Conservation (phyloP, 345 rosid genomes). For the Arabis alpina region DNA sequence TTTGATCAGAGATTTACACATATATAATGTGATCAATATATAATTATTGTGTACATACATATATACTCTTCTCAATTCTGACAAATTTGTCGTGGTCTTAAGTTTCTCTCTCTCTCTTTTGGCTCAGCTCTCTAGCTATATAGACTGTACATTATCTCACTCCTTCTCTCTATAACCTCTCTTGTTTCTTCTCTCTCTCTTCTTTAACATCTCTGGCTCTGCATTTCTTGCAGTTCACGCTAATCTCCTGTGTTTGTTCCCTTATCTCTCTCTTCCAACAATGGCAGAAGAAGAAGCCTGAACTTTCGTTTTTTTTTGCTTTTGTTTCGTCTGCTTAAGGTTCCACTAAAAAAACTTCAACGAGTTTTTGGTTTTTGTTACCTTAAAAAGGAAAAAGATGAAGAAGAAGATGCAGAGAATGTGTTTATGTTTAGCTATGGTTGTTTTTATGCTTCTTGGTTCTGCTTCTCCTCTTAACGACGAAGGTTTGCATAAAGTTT, state of each 20-base stretch:
- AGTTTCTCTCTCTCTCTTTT: slow-evolving; percentile 31
- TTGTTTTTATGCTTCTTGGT: slow-evolving; percentile 42
- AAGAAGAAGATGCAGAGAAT: slow-evolving; percentile 38
- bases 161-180: neutral
- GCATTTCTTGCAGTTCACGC: slow-evolving; percentile 77
- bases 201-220: slow-evolving; percentile 58
- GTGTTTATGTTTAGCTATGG: slow-evolving; percentile 31
- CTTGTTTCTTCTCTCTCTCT: slow-evolving; percentile 49
- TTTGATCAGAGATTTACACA: neutral
- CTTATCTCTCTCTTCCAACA: slow-evolving; percentile 26
- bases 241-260: slow-evolving; percentile 61
- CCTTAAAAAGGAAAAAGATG: slow-evolving; percentile 18
- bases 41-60: neutral
- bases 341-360: neutral
- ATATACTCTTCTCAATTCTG: slow-evolving; percentile 33
- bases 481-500: slow-evolving; percentile 52
- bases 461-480: slow-evolving; percentile 51
- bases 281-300: slow-evolving; percentile 29
- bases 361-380: slow-evolving; percentile 22
- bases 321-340: slow-evolving; percentile 13
- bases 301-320: slow-evolving; percentile 18
- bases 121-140: slow-evolving; percentile 38
- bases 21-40: neutral
- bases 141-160: slow-evolving; percentile 36
- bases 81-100: slow-evolving; percentile 35